Evolutionary conservation across 2,329 filamentous ascomycete species (phyloP), one percentile per base, ranked within the genome.

Genomic region (Claviceps sp.): DNA sequence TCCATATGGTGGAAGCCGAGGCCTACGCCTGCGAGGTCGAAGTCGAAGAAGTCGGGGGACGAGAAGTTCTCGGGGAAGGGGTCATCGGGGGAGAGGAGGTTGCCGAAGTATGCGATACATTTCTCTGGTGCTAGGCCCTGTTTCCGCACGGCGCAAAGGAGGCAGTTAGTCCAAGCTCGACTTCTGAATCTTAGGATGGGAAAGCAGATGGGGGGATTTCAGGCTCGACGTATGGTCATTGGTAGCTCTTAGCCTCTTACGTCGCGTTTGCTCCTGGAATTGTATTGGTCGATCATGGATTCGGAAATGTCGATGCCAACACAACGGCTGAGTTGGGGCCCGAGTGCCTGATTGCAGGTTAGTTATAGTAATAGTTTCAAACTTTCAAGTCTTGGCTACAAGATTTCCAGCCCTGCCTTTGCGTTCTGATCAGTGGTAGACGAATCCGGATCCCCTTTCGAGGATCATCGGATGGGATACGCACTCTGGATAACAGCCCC

Each of bases 271-370:
- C 79, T 81, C 26, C 76, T 72, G 11, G 69, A 66, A 62, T 89
- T 89, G 70, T 84, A 90, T 6, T 74, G 70, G 0, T 70, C 68
- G 5, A 87, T 76, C 85, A 89, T 89, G 54, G 79, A 79, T 55
- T 81, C 74, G 0, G 84, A 84, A 52, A 89, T 67, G 61, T 90
- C 86, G 45, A 90, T 73, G 43, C 84, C 86, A 16, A 83, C 67
- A 47, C 79, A 78, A 57, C 82, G 73, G 1, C 78, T 81, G 2
- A 63, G 54, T 45, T 58, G 47, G 14, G 54, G 50, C 22, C 54
- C 53, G 41, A 65, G 41, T 20, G 58, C 57, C 63, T 64, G 26
- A 14, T 8, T 9, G 2, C n/a, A 13, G 22, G 22, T 48, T 24
- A 30, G 22, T 22, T 4, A 22, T 22, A 22, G 22, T 22, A 22